phyloP scores from a whole-genome alignment of 2,329 filamentous ascomycete species.

The Neofusicoccum kwambonambiense region DNA sequence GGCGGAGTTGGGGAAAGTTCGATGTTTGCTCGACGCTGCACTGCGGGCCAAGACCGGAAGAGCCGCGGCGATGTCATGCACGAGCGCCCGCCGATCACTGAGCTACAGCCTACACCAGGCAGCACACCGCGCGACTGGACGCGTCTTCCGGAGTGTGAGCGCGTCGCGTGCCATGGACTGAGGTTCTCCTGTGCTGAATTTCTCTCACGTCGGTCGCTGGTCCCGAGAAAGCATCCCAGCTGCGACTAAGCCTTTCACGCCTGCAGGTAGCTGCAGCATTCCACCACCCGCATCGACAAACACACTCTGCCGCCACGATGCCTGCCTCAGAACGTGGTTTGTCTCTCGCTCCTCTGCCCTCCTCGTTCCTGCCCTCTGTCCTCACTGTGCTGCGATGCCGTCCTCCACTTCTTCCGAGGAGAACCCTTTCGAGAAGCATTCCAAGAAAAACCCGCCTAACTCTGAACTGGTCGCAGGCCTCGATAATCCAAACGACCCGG shows the following conservation, averaged over 20 bases:
- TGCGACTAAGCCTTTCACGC: background rate
- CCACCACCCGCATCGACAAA: background rate
- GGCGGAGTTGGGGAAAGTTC: background rate
- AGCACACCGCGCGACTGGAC: slow-evolving; percentile 10
- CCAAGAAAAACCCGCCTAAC: background rate
- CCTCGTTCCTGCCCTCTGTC: background rate
- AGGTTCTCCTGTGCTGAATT: background rate
- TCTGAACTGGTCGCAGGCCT: slow-evolving; percentile 11
- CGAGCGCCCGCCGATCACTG: background rate
- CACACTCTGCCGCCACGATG: slow-evolving; percentile 22
- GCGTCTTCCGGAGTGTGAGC: background rate
- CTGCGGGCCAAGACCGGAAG: background rate
- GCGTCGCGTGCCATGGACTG: background rate
- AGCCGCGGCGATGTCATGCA: slow-evolving; percentile 7
- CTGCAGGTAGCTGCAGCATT: background rate
- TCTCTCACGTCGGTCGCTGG: background rate
- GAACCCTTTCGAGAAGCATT: too few relatives aligned
- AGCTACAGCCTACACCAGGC: slow-evolving; percentile 1
- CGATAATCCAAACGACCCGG: slow-evolving; percentile 49
- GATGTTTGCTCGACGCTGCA: background rate
- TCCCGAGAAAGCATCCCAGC: too few relatives aligned
- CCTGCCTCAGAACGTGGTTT: slow-evolving; percentile 20
- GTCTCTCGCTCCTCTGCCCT: background rate
- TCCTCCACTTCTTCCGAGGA: background rate
- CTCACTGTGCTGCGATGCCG: too few relatives aligned